Evolutionary conservation across 106 monocot genomes (phyloP).

Genomic region (Allium sativum): DNA sequence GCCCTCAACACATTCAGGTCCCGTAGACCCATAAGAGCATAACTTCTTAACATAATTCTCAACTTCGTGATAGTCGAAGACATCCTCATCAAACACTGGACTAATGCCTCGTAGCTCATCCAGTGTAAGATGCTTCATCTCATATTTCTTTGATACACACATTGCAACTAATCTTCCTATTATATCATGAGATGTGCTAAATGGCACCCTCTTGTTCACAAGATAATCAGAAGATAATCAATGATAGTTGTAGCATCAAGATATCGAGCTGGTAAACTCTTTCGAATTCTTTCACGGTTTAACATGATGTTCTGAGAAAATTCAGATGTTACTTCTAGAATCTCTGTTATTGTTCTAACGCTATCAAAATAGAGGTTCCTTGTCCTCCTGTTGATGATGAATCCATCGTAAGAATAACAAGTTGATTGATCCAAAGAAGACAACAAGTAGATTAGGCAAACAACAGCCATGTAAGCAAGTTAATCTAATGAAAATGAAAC

Average conservation of each 20-base stretch:
- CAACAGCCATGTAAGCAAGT: too few species aligned
- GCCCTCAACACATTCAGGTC: conserved; percentile 57
- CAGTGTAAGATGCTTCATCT: conserved; percentile 57
- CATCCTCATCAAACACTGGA: conserved; percentile 71
- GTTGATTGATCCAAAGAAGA: too few species aligned
- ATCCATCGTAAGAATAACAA: too few species aligned
- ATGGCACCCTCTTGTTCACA: conserved; percentile 93
- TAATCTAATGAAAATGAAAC: too few species aligned
- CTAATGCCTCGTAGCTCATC: conserved; percentile 42
- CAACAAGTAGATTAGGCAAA: too few species aligned
- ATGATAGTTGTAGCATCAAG: conserved; percentile 96
- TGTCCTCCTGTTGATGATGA: conserved; percentile 61
- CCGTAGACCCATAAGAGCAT: conserved; percentile 86
- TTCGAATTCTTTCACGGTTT: conserved; percentile 55
- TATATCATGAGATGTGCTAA: conserved; percentile 91
- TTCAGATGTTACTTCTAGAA: conserved; percentile 91
- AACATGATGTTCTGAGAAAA: conserved; percentile 87
- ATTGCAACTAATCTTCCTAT: conserved; percentile 88
- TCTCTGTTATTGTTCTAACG: conserved; percentile 62
- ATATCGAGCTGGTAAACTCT: conserved; percentile 76
- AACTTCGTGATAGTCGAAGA: conserved; percentile 71
- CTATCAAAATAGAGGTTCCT: conserved; percentile 96
- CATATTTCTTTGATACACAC: conserved; percentile 60
- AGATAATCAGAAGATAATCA: too few species aligned
- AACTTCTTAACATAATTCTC: conserved; percentile 77